Percentiles rank a stretch among this genome's conserved stretches.
Conservation (phyloP, 2,329 filamentous ascomycete genomes). For the Mycosphaerella sp. region DNA sequence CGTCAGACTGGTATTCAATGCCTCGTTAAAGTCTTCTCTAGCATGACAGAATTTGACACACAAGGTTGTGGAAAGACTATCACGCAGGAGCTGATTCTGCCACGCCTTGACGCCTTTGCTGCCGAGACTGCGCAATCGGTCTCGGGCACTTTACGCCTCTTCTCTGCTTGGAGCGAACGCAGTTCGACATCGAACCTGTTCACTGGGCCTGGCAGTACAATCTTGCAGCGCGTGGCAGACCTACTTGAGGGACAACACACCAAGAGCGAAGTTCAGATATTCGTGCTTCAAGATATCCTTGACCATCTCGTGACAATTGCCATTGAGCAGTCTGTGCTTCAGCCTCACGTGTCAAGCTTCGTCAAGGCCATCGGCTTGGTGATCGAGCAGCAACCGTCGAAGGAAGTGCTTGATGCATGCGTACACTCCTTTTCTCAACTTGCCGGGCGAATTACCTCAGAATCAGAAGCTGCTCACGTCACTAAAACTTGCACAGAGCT, state of each 20-base stretch:
- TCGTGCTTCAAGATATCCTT: constrained; percentile 67
- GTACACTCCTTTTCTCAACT: constrained; percentile 74
- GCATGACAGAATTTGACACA: constrained; percentile 66
- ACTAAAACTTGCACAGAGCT: constrained; percentile 75
- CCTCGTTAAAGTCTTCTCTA: constrained; percentile 69
- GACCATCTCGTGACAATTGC: constrained; percentile 58
- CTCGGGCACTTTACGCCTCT: constrained; percentile 72
- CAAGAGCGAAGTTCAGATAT: constrained; percentile 80
- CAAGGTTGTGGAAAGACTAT: constrained; percentile 62
- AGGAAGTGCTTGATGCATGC: constrained; percentile 69
- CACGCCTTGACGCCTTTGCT: constrained; percentile 69
- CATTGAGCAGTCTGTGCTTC: constrained; percentile 52
- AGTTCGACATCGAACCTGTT: constrained; percentile 63
- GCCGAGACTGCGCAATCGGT: constrained; percentile 83
- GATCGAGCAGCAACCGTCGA: constrained; percentile 56
- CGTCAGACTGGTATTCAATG: constrained; percentile 75
- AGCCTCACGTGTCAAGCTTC: constrained; percentile 62
- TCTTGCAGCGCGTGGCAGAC: constrained; percentile 66
- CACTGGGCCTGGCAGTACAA: constrained; percentile 50
- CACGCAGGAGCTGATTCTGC: constrained; percentile 67
- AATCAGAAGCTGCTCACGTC: constrained; percentile 66
- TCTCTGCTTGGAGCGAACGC: constrained; percentile 72
- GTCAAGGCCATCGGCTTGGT: constrained; percentile 49
- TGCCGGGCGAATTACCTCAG: constrained; percentile 60
- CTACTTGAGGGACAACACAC: constrained; percentile 65